Percentiles rank a stretch among this genome's conserved stretches.
phyloP scores from a whole-genome alignment of 495 filamentous ascomycete species.

The Neurospora cerealis region DNA sequence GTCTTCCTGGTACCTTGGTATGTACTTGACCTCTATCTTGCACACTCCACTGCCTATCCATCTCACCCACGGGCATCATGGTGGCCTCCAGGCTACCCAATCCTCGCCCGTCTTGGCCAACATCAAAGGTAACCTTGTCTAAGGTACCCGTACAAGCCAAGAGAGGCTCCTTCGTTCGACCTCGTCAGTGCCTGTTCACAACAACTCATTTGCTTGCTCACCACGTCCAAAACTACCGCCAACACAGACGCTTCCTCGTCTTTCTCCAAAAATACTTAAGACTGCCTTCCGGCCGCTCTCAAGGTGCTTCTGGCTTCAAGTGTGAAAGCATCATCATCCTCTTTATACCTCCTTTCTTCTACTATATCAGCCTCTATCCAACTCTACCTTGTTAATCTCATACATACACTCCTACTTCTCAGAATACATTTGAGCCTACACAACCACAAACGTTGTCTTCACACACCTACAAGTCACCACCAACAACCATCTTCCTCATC shows the following conservation, averaged over 20 bases:
- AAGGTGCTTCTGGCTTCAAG: background rate
- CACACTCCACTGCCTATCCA: background rate
- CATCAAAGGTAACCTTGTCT: background rate
- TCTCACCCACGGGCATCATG: background rate
- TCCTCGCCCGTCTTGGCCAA: background rate
- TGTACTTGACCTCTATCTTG: background rate
- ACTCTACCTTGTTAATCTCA: background rate
- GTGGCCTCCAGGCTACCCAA: background rate
- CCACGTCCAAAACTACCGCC: background rate
- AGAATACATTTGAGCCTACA: background rate
- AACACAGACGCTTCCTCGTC: background rate
- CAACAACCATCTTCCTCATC: background rate
- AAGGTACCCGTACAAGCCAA: background rate
- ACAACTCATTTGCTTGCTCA: background rate
- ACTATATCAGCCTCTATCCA: background rate
- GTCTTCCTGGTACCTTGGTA: background rate
- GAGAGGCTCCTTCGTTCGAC: background rate
- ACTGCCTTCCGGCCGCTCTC: background rate
- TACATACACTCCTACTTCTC: background rate
- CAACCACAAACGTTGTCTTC: background rate
- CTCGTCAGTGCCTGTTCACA: background rate
- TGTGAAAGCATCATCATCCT: conserved; percentile 9
- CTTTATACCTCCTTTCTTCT: background rate
- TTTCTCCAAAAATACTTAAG: background rate
- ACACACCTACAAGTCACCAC: background rate